phyloP scores from a whole-genome alignment of 73 alveolate genomes.

The Paramecium biaurelia region DNA sequence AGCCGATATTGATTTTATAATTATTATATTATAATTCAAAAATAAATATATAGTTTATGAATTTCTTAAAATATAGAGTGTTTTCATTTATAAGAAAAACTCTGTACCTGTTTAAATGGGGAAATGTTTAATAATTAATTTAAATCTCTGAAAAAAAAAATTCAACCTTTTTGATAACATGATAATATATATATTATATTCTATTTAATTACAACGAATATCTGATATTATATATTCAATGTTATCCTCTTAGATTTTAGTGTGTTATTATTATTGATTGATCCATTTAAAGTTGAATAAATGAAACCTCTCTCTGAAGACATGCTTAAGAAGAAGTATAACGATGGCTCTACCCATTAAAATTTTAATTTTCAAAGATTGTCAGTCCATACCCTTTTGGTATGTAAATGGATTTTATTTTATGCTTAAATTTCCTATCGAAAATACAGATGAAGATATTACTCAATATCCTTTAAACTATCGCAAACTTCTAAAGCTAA shows the following conservation, averaged over 20 bases:
- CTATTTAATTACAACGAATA: neutral
- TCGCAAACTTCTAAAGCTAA: constrained; percentile 20
- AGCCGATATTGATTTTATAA: neutral
- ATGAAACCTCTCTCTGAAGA: neutral
- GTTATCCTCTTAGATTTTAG: neutral
- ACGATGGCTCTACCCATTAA: neutral
- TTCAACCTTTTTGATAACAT: too few species aligned
- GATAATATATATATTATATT: neutral
- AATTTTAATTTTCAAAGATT: neutral
- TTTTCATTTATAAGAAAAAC: too few species aligned
- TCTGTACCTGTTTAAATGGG: too few species aligned
- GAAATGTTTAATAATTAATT: too few species aligned
- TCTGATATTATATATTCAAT: neutral
- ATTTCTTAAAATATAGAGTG: too few species aligned
- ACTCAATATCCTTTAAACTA: constrained; percentile 15
- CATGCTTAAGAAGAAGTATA: neutral
- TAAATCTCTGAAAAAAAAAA: too few species aligned
- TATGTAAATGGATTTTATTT: neutral
- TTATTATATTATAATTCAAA: neutral
- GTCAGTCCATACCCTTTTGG: neutral
- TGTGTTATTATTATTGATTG: neutral
- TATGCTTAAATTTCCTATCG: neutral
- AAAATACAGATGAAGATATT: neutral
- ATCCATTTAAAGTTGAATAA: neutral
- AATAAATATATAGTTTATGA: neutral